Evolutionary conservation across 1,139 yeast genomes (phyloP).

Genomic region (Saccharomycopsis phalli): DNA sequence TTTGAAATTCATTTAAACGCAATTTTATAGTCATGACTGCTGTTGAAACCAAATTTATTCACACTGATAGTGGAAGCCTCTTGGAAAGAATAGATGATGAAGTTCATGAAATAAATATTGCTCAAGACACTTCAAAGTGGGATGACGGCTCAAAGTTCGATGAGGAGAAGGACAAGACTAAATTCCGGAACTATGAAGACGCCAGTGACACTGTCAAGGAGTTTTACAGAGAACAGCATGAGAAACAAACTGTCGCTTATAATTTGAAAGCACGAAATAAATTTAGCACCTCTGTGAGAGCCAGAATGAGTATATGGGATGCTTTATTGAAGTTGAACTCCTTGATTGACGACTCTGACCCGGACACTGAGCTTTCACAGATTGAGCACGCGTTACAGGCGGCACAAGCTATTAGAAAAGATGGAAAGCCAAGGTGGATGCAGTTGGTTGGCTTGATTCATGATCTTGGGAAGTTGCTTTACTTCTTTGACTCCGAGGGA

Average conservation of each 20-base stretch:
- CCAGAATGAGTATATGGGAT: slow-evolving; percentile 65
- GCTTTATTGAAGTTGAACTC: slow-evolving; percentile 55
- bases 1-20: too few species aligned
- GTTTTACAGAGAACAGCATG: slow-evolving; percentile 63
- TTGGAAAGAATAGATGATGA: slow-evolving; percentile 16
- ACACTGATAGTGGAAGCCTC: slow-evolving; percentile 14
- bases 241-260: slow-evolving; percentile 63
- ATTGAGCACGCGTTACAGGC: slow-evolving; percentile 72
- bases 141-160: slow-evolving; percentile 22
- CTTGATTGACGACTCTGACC: slow-evolving; percentile 62
- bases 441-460: slow-evolving; percentile 66
- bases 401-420: slow-evolving; percentile 64
- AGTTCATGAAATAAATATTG: slow-evolving; percentile 12
- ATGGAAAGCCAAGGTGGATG: slow-evolving; percentile 67
- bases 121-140: slow-evolving; percentile 21
- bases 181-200: slow-evolving; percentile 57
- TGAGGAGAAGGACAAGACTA: slow-evolving; percentile 27
- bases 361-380: slow-evolving; percentile 66
- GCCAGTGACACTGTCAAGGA: slow-evolving; percentile 63
- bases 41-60: slow-evolving; percentile 10
- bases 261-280: slow-evolving; percentile 63
- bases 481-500: slow-evolving; percentile 63
- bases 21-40: slow-evolving; percentile 7
- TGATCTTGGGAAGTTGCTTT: slow-evolving; percentile 60
- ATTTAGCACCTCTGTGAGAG: slow-evolving; percentile 55